Conservation (phyloP, 192 early-diverging fungal genomes). For the Chytriomyces sp. region DNA sequence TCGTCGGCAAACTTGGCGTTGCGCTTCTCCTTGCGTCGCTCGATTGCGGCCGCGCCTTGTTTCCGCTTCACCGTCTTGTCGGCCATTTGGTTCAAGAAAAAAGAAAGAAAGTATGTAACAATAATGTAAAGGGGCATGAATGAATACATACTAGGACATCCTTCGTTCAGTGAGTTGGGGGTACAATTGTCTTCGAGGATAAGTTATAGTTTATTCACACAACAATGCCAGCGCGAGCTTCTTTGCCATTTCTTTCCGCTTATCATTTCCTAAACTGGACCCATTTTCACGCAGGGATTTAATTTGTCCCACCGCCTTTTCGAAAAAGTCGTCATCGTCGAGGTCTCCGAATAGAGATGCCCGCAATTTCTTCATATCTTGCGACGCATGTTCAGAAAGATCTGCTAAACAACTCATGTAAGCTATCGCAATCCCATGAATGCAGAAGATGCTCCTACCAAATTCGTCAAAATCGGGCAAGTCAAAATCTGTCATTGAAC, state of each 20-base stretch:
- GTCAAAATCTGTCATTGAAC: neutral
- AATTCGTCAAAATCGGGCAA: slow-evolving; percentile 17
- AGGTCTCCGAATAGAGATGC: slow-evolving; percentile 13
- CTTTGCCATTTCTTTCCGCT: slow-evolving; percentile 17
- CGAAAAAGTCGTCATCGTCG: slow-evolving; percentile 30
- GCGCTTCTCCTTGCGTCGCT: neutral
- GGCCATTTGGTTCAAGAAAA: too few species aligned
- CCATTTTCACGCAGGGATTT: slow-evolving; percentile 16
- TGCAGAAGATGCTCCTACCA: neutral
- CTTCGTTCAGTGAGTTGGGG: too few species aligned
- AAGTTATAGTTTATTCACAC: too few species aligned
- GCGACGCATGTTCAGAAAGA: too few species aligned
- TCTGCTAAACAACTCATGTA: too few species aligned
- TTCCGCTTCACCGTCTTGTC: too few species aligned
- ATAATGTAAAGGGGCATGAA: too few species aligned
- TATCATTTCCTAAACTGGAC: neutral
- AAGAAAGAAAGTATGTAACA: too few species aligned
- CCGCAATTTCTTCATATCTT: slow-evolving; percentile 15
- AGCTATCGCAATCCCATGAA: too few species aligned
- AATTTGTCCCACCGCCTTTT: slow-evolving; percentile 19
- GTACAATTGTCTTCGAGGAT: too few species aligned
- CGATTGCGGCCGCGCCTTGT: too few species aligned
- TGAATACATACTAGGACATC: too few species aligned
- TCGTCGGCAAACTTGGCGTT: neutral
- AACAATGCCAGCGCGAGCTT: slow-evolving; percentile 22